Percentiles rank a stretch among this genome's conserved stretches.
Evolutionary conservation across 1,284 basidiomycete genomes (phyloP).

Genomic region (Puccinia triticina): DNA sequence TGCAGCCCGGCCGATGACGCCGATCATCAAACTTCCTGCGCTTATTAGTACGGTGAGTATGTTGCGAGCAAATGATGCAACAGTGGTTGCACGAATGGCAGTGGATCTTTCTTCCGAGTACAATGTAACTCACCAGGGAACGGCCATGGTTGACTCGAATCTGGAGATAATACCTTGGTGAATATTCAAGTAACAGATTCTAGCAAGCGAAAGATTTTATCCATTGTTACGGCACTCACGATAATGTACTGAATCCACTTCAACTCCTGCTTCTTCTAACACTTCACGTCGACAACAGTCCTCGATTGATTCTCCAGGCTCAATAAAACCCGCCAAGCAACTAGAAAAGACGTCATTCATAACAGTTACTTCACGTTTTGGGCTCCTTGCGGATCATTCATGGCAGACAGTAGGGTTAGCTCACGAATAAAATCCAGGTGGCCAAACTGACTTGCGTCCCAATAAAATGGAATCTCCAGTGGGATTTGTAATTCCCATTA

Average conservation of each 20-base stretch:
- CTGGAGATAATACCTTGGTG: slow-evolving; percentile 5
- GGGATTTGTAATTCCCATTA: slow-evolving; percentile 82
- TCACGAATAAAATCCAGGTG: slow-evolving; percentile 55
- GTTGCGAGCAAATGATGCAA: not conserved
- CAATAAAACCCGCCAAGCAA: slow-evolving; percentile 59
- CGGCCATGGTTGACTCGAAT: slow-evolving; percentile 53
- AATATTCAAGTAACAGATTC: slow-evolving; percentile 52
- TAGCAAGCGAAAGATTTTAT: not conserved
- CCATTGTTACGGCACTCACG: slow-evolving; percentile 73
- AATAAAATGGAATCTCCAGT: slow-evolving; percentile 79
- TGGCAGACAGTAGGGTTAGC: not conserved
- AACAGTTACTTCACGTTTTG: slow-evolving; percentile 62
- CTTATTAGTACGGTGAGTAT: slow-evolving; percentile 63
- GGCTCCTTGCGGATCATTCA: slow-evolving; percentile 54
- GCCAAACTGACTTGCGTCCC: slow-evolving; percentile 74
- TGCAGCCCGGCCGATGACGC: slow-evolving; percentile 69
- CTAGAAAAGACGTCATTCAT: slow-evolving; percentile 82
- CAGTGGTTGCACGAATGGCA: not conserved
- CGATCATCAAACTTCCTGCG: slow-evolving; percentile 44
- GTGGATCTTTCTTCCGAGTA: not conserved
- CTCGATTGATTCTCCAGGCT: slow-evolving; percentile 92
- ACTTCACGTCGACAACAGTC: slow-evolving; percentile 90
- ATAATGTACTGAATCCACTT: slow-evolving; percentile 80
- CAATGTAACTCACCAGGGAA: slow-evolving; percentile 53
- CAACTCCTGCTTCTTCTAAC: slow-evolving; percentile 90